phyloP scores from a whole-genome alignment of 2,329 filamentous ascomycete genomes.

The Phaeoacremonium minimum region DNA sequence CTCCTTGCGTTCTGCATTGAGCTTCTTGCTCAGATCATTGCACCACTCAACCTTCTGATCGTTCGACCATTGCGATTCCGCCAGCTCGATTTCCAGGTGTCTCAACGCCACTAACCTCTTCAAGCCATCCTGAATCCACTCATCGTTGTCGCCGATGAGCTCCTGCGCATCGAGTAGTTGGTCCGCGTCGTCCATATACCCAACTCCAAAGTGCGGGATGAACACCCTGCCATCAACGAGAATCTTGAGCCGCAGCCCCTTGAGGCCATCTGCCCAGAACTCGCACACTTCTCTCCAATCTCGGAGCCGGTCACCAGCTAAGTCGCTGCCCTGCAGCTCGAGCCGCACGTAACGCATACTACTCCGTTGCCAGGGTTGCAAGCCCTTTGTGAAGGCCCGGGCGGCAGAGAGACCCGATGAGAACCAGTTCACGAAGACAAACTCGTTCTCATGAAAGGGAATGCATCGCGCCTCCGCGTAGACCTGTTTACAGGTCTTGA shows the following conservation, averaged over 20 bases:
- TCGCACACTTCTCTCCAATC: slow-evolving; percentile 32
- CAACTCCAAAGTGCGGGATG: slow-evolving; percentile 2
- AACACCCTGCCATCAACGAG: slow-evolving; percentile 10
- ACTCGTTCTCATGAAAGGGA: slow-evolving; percentile 38
- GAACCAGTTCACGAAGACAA: slow-evolving; percentile 42
- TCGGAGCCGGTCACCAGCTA: slow-evolving; percentile 19
- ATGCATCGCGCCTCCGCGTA: slow-evolving; percentile 35
- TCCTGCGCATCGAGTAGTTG: neutral
- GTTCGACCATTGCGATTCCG: slow-evolving; percentile 22
- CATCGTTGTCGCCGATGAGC: slow-evolving; percentile 1
- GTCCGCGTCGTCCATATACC: slow-evolving; percentile 6
- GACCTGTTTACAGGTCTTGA: slow-evolving; percentile 31
- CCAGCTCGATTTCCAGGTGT: slow-evolving; percentile 35
- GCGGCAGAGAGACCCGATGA: slow-evolving; percentile 38
- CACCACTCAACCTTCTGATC: slow-evolving; percentile 30
- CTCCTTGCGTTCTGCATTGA: slow-evolving; percentile 16
- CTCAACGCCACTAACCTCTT: slow-evolving; percentile 22
- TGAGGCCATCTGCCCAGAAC: slow-evolving; percentile 26
- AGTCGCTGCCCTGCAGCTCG: slow-evolving; percentile 33
- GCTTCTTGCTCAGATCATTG: slow-evolving; percentile 17
- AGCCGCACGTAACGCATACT: slow-evolving; percentile 33
- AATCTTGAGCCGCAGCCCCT: slow-evolving; percentile 35
- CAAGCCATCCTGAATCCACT: slow-evolving; percentile 28
- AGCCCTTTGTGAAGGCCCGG: slow-evolving; percentile 24
- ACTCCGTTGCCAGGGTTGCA: slow-evolving; percentile 36